Percentiles rank a stretch among this genome's conserved stretches.
Conservation (phyloP, 805 yeast species). For the Candida qinlingensis region DNA sequence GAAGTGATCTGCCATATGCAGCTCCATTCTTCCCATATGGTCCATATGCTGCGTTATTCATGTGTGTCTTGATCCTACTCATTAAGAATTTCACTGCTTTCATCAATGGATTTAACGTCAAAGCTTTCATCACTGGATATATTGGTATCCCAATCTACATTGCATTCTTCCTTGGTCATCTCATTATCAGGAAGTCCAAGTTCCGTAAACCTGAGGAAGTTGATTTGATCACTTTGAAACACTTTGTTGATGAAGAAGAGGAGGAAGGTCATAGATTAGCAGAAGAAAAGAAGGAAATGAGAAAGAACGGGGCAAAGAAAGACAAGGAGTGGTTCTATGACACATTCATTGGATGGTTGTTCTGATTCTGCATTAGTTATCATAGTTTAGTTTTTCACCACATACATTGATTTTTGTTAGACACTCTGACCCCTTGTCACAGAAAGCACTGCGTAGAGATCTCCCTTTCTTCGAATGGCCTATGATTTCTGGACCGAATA, state of each 20-base stretch:
- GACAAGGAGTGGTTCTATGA: slow-evolving; percentile 43
- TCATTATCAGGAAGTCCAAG: slow-evolving; percentile 46
- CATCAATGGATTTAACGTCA: slow-evolving; percentile 55
- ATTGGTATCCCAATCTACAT: slow-evolving; percentile 66
- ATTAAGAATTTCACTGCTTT: slow-evolving; percentile 73
- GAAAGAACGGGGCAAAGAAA: slow-evolving; percentile 23
- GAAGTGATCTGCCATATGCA: slow-evolving; percentile 48
- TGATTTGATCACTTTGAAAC: slow-evolving; percentile 51
- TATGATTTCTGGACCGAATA: too few relatives aligned
- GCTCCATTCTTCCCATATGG: slow-evolving; percentile 73
- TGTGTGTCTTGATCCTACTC: slow-evolving; percentile 51
- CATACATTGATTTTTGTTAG: too few relatives aligned
- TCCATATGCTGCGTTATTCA: slow-evolving; percentile 48
- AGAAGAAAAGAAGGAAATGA: slow-evolving; percentile 19
- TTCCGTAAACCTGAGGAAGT: slow-evolving; percentile 48
- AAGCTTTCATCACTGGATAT: slow-evolving; percentile 71
- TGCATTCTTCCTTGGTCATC: slow-evolving; percentile 52
- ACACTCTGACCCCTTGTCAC: too few relatives aligned
- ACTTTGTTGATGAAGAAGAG: slow-evolving; percentile 31
- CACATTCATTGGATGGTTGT: slow-evolving; percentile 34
- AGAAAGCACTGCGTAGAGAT: too few relatives aligned
- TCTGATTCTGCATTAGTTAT: not conserved
- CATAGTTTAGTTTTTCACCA: not conserved
- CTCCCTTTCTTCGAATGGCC: too few relatives aligned
- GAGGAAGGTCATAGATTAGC: slow-evolving; percentile 24